Percentiles rank a stretch among this genome's conserved stretches.
These are phyloP conservation scores for Dendrobium nobile DNA, from an alignment of 106 monocot genomes.

Conservation along the genomic window DNA sequence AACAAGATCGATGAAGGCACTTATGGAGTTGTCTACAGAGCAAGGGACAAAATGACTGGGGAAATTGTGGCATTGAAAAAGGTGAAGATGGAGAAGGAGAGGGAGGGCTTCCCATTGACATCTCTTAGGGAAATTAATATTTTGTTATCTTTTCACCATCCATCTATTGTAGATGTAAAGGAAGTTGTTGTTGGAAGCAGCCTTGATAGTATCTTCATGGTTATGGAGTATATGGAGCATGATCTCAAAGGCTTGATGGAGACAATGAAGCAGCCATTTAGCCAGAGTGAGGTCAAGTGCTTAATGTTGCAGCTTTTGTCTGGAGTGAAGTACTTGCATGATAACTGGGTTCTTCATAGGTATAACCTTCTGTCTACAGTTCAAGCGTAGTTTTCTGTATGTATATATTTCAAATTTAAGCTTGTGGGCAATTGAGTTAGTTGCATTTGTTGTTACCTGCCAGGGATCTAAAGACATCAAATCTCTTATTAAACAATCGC, in stretches of 20 bases:
- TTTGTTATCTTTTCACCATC: slow-evolving; percentile 67
- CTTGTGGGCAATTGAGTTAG: slow-evolving; percentile 4
- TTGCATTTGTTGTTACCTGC: background rate
- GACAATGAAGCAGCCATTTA: slow-evolving; percentile 84
- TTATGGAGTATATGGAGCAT: slow-evolving; percentile 97
- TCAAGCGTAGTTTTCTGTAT: background rate
- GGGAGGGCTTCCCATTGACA: slow-evolving; percentile 87
- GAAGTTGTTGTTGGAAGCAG: slow-evolving; percentile 78
- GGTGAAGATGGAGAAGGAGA: slow-evolving; percentile 90
- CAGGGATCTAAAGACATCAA: slow-evolving; percentile 93
- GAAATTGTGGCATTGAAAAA: slow-evolving; percentile 88
- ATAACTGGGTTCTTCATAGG: slow-evolving; percentile 96
- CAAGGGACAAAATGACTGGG: slow-evolving; percentile 68
- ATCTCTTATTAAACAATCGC: slow-evolving; percentile 73
- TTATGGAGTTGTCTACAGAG: slow-evolving; percentile 89
- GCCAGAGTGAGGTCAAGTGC: slow-evolving; percentile 89
- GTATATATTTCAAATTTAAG: background rate
- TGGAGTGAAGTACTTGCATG: slow-evolving; percentile 80
- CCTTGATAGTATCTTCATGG: slow-evolving; percentile 81
- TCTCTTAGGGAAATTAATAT: slow-evolving; percentile 87
- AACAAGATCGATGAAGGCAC: slow-evolving; percentile 91
- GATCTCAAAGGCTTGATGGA: slow-evolving; percentile 82
- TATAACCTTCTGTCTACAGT: slow-evolving; percentile 13
- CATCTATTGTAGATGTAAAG: slow-evolving; percentile 89
- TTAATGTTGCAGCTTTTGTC: slow-evolving; percentile 78